Conservation (phyloP, 129 eudicot genomes). For the Saposhnikovia divaricata region DNA sequence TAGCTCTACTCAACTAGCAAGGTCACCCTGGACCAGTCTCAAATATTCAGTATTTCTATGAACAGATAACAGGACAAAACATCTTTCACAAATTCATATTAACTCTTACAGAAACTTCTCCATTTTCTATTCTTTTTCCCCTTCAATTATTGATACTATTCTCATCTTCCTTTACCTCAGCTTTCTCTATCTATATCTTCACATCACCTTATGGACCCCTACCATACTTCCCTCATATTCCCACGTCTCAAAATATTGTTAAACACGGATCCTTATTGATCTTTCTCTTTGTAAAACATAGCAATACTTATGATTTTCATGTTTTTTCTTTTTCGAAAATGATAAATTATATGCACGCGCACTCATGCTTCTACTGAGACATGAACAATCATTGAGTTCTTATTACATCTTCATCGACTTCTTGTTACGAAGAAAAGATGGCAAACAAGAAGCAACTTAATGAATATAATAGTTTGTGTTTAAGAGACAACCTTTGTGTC, state of each 20-base stretch:
- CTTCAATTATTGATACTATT: slow-evolving; percentile 15
- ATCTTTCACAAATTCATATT: background rate
- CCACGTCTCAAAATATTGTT: background rate
- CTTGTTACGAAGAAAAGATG: background rate
- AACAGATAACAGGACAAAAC: slow-evolving; percentile 10
- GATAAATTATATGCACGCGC: too few species aligned
- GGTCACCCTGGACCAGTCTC: background rate
- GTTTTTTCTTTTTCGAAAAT: too few species aligned
- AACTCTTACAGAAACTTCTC: slow-evolving; percentile 5
- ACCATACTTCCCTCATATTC: slow-evolving; percentile 4
- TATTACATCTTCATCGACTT: too few species aligned
- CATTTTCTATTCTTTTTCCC: background rate
- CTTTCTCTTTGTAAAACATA: too few species aligned
- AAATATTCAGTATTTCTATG: background rate
- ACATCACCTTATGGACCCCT: slow-evolving; percentile 4
- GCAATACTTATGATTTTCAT: too few species aligned
- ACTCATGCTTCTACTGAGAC: background rate
- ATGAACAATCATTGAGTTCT: too few species aligned
- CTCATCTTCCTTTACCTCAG: background rate
- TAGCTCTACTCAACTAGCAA: background rate
- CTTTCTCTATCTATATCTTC: background rate
- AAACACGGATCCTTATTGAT: background rate
- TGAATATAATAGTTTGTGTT: background rate
- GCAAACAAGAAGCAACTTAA: background rate
- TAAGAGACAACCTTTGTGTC: background rate